Percentiles rank a stretch among this genome's conserved stretches.
phyloP scores from a whole-genome alignment of 208 protist species.

The Phytomonas francai region DNA sequence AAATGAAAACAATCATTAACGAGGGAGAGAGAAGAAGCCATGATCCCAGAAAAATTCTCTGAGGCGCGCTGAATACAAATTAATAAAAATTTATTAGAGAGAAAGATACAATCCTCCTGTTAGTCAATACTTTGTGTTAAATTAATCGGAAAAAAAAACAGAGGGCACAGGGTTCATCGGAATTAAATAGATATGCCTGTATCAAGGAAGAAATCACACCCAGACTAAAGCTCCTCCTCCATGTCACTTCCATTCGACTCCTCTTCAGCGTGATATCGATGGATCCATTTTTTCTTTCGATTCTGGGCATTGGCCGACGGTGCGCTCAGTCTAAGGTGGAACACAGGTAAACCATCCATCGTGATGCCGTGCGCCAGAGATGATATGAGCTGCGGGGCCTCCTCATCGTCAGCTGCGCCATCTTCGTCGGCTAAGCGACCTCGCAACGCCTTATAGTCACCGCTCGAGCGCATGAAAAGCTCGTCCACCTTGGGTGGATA shows the following conservation, averaged over 20 bases:
- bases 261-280: neutral
- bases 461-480: slow-evolving; percentile 29
- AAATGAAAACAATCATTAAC: neutral
- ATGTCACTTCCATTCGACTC: neutral
- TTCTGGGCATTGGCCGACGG: neutral
- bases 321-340: slow-evolving; percentile 58
- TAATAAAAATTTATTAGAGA: slow-evolving; percentile 8
- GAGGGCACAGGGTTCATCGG: neutral
- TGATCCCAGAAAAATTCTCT: neutral
- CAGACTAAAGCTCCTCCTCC: neutral
- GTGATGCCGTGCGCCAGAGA: slow-evolving; percentile 34
- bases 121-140: neutral
- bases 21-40: neutral
- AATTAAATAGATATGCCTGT: neutral
- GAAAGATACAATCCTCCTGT: neutral
- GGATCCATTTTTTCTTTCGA: neutral
- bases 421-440: slow-evolving; percentile 6
- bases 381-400: slow-evolving; percentile 40
- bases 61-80: neutral
- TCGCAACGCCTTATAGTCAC: slow-evolving; percentile 10
- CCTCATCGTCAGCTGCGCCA: slow-evolving; percentile 13
- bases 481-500: slow-evolving; percentile 73
- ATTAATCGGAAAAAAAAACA: neutral
- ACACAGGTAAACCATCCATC: slow-evolving; percentile 79
- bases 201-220: neutral